phyloP scores from a whole-genome alignment of 345 rosid species.

The Clarkia xantiana region DNA sequence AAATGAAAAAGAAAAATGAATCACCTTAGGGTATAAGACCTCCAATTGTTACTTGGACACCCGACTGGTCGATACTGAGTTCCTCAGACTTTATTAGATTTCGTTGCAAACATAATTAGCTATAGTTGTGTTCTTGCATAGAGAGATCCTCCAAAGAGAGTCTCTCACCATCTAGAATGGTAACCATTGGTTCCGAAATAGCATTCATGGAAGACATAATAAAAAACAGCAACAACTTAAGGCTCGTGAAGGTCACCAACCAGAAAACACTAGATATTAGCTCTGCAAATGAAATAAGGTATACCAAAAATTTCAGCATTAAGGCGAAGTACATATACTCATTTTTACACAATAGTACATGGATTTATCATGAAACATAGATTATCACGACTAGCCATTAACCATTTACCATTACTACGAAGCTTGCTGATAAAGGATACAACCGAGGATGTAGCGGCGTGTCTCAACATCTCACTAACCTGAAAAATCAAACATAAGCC shows the following conservation, averaged over 20 bases:
- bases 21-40: conserved; percentile 71
- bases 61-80: conserved; percentile 36
- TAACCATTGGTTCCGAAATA: conserved; percentile 39
- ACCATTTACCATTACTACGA: conserved; percentile 55
- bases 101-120: conserved; percentile 9
- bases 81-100: conserved; percentile 42
- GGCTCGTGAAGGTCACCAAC: conserved; percentile 57
- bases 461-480: conserved; percentile 68
- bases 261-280: conserved; percentile 53
- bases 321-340: no score
- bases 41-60: conserved; percentile 32
- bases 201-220: conserved; percentile 69
- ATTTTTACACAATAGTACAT: no score
- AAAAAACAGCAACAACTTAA: conserved; percentile 41
- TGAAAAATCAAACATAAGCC: conserved; percentile 13
- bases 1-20: no score
- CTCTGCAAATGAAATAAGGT: conserved; percentile 27
- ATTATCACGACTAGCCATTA: background rate
- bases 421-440: conserved; percentile 53
- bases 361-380: no score
- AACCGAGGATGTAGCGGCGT: conserved; percentile 41
- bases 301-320: conserved; percentile 7
- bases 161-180: conserved; percentile 21
- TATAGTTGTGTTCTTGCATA: conserved; percentile 30
- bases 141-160: conserved; percentile 34